Percentiles rank a stretch among this genome's conserved stretches.
phyloP scores from a whole-genome alignment of 1,139 yeast species.

The Yamadazyma friedrichii region DNA sequence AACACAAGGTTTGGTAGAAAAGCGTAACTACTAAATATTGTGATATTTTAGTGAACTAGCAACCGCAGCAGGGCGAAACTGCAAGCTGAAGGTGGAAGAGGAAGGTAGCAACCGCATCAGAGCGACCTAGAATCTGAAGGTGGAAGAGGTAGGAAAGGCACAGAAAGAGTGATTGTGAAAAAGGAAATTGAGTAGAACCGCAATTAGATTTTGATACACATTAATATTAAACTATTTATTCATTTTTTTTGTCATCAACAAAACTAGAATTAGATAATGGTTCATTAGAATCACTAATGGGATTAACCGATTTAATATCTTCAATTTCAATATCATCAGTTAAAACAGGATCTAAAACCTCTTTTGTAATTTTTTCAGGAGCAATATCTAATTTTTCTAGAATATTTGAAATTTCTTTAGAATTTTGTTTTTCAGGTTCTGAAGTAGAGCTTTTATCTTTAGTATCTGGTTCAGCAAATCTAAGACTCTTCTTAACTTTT shows the following conservation, averaged over 20 bases:
- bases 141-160: too few relatives aligned
- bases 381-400: constrained; percentile 15
- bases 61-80: too few relatives aligned
- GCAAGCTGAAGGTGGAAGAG: too few relatives aligned
- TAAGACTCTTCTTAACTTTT: constrained; percentile 33
- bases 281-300: constrained; percentile 10
- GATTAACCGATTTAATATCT: constrained; percentile 13
- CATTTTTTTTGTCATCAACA: constrained; percentile 14
- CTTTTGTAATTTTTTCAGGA: constrained; percentile 13
- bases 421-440: not conserved
- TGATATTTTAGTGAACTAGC: too few relatives aligned
- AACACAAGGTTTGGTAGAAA: too few relatives aligned
- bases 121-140: too few relatives aligned
- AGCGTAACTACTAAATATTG: too few relatives aligned
- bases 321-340: constrained; percentile 11
- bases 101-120: too few relatives aligned
- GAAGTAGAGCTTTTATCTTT: not conserved
- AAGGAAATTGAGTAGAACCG: not conserved
- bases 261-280: constrained; percentile 3
- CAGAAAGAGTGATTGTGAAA: not conserved
- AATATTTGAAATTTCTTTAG: not conserved
- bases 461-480: constrained; percentile 34
- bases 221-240: constrained; percentile 1
- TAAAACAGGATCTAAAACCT: constrained; percentile 14
- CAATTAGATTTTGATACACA: too few relatives aligned